phyloP scores from a whole-genome alignment of 2,329 filamentous ascomycete species.

The Fonsecaea nubica region DNA sequence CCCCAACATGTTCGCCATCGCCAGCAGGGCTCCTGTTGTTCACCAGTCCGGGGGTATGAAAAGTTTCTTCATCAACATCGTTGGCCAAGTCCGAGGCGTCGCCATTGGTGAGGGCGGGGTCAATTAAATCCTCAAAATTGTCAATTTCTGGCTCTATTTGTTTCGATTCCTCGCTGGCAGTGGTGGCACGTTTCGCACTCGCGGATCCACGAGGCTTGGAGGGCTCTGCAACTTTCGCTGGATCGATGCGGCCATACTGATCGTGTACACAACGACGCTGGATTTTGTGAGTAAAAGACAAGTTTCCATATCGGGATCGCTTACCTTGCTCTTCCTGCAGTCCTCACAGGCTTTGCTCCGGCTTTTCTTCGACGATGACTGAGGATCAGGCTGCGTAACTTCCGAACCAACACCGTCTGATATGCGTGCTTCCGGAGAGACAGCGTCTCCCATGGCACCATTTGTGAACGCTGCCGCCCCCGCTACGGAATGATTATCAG shows the following conservation, averaged over 20 bases:
- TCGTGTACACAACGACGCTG: slow-evolving; percentile 72
- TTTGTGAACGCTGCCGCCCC: slow-evolving; percentile 15
- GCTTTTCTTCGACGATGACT: slow-evolving; percentile 59
- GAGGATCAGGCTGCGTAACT: slow-evolving; percentile 20
- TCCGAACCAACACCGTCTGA: slow-evolving; percentile 15
- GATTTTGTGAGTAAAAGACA: slow-evolving; percentile 37
- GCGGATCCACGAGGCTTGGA: slow-evolving; percentile 64
- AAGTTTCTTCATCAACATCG: slow-evolving; percentile 31
- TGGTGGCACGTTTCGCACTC: slow-evolving; percentile 60
- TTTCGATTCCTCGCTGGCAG: slow-evolving; percentile 52
- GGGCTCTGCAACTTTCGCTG: slow-evolving; percentile 66
- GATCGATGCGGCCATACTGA: slow-evolving; percentile 68
- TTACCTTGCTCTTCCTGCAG: slow-evolving; percentile 71
- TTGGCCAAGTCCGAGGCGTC: slow-evolving; percentile 11
- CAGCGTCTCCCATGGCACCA: slow-evolving; percentile 16
- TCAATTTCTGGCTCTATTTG: slow-evolving; percentile 43
- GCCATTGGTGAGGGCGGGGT: slow-evolving; percentile 34
- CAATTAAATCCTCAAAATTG: slow-evolving; percentile 36
- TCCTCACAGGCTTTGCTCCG: slow-evolving; percentile 70
- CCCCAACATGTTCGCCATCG: neutral
- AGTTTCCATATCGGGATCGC: slow-evolving; percentile 38
- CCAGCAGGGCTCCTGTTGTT: slow-evolving; percentile 36
- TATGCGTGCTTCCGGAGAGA: slow-evolving; percentile 19
- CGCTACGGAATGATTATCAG: slow-evolving; percentile 26
- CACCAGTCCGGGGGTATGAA: slow-evolving; percentile 38